Percentiles rank a stretch among this genome's conserved stretches.
Evolutionary conservation across 768 basidiomycete genomes (phyloP).

Genomic region (Pleurotus platypus): DNA sequence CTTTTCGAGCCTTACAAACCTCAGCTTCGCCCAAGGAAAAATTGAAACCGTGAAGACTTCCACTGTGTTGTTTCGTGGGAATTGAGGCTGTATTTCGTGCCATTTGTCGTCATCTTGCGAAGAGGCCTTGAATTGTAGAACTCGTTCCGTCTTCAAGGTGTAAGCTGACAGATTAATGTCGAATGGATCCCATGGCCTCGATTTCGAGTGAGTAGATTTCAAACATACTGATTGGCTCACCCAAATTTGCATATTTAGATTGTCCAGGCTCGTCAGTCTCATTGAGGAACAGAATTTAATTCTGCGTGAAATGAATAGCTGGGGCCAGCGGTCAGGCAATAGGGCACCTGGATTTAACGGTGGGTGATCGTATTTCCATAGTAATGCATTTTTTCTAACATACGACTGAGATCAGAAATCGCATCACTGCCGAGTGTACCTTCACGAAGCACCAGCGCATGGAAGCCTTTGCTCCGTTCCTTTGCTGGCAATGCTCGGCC

Average conservation of each 20-base stretch:
- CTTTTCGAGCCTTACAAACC: no score
- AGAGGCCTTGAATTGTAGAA: no score
- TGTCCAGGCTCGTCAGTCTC: conserved; percentile 1
- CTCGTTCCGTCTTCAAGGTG: no score
- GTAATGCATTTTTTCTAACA: not conserved
- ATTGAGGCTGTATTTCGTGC: no score
- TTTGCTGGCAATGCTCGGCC: conserved; percentile 12
- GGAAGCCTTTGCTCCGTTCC: conserved; percentile 15
- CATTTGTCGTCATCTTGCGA: no score
- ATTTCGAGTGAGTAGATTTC: no score
- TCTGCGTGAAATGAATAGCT: conserved; percentile 1
- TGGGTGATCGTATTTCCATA: not conserved
- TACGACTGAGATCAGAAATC: not conserved
- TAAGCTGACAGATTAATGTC: no score
- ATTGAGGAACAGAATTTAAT: conserved; percentile 1
- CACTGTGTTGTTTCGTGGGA: no score
- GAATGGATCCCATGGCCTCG: no score
- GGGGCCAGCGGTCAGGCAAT: not conserved
- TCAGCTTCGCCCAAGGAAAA: no score
- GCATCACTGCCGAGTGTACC: conserved; percentile 12
- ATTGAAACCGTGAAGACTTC: no score
- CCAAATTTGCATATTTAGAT: not conserved
- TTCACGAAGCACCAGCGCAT: conserved; percentile 15
- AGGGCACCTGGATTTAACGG: not conserved
- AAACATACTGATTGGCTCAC: no score